Evolutionary conservation across 2,329 filamentous ascomycete genomes (phyloP).

Genomic region (Trichoderma brevicompactum): DNA sequence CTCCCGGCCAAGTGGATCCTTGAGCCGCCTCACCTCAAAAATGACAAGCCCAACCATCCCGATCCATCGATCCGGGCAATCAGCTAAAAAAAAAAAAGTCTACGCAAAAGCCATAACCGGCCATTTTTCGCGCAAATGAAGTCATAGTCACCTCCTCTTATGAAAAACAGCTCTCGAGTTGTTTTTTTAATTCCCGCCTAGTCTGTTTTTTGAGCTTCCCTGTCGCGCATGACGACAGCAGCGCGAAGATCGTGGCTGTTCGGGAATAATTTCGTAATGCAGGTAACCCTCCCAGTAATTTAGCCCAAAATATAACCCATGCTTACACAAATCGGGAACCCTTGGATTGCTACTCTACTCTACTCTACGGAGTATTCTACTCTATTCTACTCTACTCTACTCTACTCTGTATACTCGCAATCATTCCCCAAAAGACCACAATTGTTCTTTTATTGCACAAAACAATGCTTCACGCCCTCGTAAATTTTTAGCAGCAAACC

Average conservation of each 20-base stretch:
- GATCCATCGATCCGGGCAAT: slow-evolving; percentile 9
- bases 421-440: too few relatives aligned
- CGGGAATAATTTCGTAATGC: slow-evolving; percentile 18
- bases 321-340: background rate
- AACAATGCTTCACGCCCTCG: background rate
- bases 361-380: background rate
- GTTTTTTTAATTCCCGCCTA: background rate
- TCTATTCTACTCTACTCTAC: too few relatives aligned
- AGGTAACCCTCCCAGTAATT: background rate
- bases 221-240: slow-evolving; percentile 17
- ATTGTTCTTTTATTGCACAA: too few relatives aligned
- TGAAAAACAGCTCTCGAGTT: background rate
- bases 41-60: background rate
- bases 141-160: background rate
- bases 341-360: too few relatives aligned
- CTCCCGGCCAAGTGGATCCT: slow-evolving; percentile 20
- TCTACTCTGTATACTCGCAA: background rate
- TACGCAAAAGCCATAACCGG: background rate
- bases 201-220: background rate
- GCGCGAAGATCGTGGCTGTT: slow-evolving; percentile 13
- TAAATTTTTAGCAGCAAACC: background rate
- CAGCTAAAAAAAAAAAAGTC: background rate
- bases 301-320: background rate
- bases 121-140: slow-evolving; percentile 4
- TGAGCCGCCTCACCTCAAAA: too few relatives aligned